Percentiles rank a stretch among this genome's conserved stretches.
phyloP scores from a whole-genome alignment of 129 eudicot genomes.

The Tagetes patula region DNA sequence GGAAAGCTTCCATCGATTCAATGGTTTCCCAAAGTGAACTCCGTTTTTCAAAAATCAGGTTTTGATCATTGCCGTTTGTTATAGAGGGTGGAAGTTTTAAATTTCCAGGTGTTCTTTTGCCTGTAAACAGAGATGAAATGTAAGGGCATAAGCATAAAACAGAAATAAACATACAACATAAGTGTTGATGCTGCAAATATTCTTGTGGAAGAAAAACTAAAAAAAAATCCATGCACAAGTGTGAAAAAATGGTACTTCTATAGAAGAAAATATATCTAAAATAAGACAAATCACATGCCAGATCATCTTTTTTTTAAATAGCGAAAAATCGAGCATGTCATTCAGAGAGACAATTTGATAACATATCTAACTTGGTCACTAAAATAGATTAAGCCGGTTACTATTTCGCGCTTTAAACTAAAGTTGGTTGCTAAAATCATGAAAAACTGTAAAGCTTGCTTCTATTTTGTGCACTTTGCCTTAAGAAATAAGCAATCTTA shows the following conservation, averaged over 20 bases:
- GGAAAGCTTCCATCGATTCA: slow-evolving; percentile 62
- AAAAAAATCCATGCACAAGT: no score
- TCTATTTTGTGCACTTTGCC: neutral
- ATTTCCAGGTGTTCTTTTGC: slow-evolving; percentile 17
- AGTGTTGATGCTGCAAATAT: neutral
- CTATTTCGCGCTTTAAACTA: slow-evolving; percentile 2
- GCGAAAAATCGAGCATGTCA: neutral
- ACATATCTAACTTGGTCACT: neutral
- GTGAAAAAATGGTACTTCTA: no score
- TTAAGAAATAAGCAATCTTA: neutral
- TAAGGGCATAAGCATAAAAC: neutral
- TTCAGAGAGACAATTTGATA: neutral
- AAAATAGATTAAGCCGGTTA: neutral
- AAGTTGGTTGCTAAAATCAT: slow-evolving; percentile 12
- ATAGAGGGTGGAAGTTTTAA: neutral
- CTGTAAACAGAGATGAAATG: neutral
- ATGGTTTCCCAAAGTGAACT: slow-evolving; percentile 52
- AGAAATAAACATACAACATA: neutral
- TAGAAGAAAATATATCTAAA: no score
- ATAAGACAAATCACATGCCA: neutral
- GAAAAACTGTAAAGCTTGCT: neutral
- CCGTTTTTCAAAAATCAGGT: slow-evolving; percentile 56
- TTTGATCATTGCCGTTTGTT: slow-evolving; percentile 5
- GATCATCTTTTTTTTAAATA: neutral
- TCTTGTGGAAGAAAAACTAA: neutral